Evolutionary conservation across 2,329 filamentous ascomycete genomes (phyloP).

Genomic region (Aspergillus novoparasiticus): DNA sequence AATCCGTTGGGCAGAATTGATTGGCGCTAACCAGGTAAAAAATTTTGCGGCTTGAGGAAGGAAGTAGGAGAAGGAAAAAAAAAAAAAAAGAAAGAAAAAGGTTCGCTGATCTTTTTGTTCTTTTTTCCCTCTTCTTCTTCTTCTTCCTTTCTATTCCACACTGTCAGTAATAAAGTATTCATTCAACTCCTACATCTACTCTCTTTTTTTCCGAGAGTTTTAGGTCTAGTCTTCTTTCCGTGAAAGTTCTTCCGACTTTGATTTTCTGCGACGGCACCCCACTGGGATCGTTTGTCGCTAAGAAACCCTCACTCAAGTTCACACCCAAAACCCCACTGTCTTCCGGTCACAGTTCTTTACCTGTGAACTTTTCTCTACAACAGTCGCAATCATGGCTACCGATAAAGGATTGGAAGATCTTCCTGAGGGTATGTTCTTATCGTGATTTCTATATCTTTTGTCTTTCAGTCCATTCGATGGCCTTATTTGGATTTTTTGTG

Average conservation of each 20-base stretch:
- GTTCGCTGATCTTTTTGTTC: conserved; percentile 14
- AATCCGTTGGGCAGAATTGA: conserved; percentile 24
- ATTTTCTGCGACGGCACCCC: conserved; percentile 30
- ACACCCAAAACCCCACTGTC: conserved; percentile 32
- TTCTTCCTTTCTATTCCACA: conserved; percentile 25
- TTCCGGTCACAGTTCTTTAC: conserved; percentile 69
- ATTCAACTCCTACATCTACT: conserved; percentile 24
- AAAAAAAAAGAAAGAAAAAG: conserved; percentile 12
- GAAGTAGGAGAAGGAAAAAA: conserved; percentile 16
- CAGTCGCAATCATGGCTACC: conserved; percentile 85
- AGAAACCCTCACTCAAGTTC: conserved; percentile 33
- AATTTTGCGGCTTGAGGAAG: conserved; percentile 25
- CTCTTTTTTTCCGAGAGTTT: conserved; percentile 37
- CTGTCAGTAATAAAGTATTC: conserved; percentile 3
- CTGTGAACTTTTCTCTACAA: conserved; percentile 63
- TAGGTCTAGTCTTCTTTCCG: conserved; percentile 34
- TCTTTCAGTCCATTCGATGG: not conserved
- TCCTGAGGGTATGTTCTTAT: conserved; percentile 75
- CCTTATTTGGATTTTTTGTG: conserved; percentile 6
- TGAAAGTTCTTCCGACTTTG: conserved; percentile 12
- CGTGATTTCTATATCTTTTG: conserved; percentile 1
- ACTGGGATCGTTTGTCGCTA: conserved; percentile 39
- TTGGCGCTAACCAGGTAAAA: conserved; percentile 24
- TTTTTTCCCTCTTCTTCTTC: conserved; percentile 14
- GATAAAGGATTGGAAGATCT: conserved; percentile 98